These are phyloP conservation scores for Talaromyces sp. DNA, from an alignment of 2,329 filamentous ascomycete genomes.

Conservation along the genomic window DNA sequence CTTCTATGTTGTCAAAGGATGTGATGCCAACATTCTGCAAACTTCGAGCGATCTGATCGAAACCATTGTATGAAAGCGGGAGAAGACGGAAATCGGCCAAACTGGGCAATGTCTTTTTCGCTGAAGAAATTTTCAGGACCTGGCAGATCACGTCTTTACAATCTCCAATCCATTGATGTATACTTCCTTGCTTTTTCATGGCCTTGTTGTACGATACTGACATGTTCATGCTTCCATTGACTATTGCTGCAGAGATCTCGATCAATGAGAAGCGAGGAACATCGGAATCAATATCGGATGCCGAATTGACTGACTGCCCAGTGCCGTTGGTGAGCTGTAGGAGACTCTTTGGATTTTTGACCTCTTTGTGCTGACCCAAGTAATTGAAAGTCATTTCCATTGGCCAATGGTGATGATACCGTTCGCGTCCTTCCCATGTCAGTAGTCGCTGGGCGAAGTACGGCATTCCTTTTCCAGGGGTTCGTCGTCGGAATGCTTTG, in stretches of 20 bases:
- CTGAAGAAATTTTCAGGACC: background rate
- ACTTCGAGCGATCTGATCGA: constrained; percentile 8
- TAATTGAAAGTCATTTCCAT: constrained; percentile 25
- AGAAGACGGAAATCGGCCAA: constrained; percentile 23
- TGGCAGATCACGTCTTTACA: constrained; percentile 11
- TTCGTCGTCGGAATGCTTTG: constrained; percentile 34
- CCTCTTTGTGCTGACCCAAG: constrained; percentile 19
- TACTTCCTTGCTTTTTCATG: constrained; percentile 11
- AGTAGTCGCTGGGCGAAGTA: constrained; percentile 38
- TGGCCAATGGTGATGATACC: constrained; percentile 14
- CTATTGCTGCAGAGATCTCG: constrained; percentile 16
- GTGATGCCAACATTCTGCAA: constrained; percentile 7
- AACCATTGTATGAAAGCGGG: constrained; percentile 10
- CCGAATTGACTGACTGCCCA: constrained; percentile 9
- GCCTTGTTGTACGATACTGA: constrained; percentile 15
- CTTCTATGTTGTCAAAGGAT: constrained; percentile 20
- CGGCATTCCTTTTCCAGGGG: constrained; percentile 33
- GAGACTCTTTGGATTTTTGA: constrained; percentile 15
- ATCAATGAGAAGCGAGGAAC: constrained; percentile 18
- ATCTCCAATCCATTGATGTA: constrained; percentile 14
- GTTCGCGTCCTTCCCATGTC: constrained; percentile 24
- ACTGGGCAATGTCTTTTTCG: background rate
- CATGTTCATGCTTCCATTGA: constrained; percentile 15
- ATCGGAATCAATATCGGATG: constrained; percentile 11
- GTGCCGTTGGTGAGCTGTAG: constrained; percentile 16